Base-by-base conservation (phyloP, 371 early-diverging fungal genomes). In the Sporodiniella umbellata region DNA sequence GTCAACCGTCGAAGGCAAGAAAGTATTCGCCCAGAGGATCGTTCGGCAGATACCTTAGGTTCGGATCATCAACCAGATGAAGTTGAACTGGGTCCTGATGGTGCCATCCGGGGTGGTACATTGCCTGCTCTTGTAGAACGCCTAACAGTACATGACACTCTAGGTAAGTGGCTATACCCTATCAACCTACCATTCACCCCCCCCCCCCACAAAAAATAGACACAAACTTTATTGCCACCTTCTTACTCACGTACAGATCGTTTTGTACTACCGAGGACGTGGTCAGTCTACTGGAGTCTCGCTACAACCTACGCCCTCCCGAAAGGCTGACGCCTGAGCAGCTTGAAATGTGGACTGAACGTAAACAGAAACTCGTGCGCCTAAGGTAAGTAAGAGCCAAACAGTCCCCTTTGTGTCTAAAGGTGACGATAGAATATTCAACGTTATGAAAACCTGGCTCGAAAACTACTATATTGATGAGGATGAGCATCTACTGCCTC, bases 401-500 rank as follows among this genome's bases (percentile, higher is more conserved):
- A 37, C 25, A 44, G n/a, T 17, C 48, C 3, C 40, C 17, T 8
- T 33, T 38, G 10, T 19, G 37, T 12, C 45, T 19, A 18, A 23
- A 33, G n/a, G 15, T 14, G n/a, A 35, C 4, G 8, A 17, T 48
- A 78, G 81, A 44, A 94, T 96, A 7, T 87, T 82, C 66, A 93
- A 91, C 61, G 80, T 93, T n/a, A 76, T 93, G 62, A 92, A 93
- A 67, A 81, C 76, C 3, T 96, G 96, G 96, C 72, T 96, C 10
- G 94, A 94, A 62, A 79, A 80, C 51, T 86, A 90, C 59, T 94
- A 87, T 62, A 68, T 84, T 17, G 92, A 91, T 40, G 81, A 85
- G 57, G 83, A 85, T 35, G 79, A 75, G 1, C 71, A 19, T 11
- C 74, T 84, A n/a, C 63, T 94, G 30, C 77, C 81, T 40, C 75